phyloP scores from a whole-genome alignment of 2,329 filamentous ascomycete genomes.

The Zymoseptoria pseudotritici region DNA sequence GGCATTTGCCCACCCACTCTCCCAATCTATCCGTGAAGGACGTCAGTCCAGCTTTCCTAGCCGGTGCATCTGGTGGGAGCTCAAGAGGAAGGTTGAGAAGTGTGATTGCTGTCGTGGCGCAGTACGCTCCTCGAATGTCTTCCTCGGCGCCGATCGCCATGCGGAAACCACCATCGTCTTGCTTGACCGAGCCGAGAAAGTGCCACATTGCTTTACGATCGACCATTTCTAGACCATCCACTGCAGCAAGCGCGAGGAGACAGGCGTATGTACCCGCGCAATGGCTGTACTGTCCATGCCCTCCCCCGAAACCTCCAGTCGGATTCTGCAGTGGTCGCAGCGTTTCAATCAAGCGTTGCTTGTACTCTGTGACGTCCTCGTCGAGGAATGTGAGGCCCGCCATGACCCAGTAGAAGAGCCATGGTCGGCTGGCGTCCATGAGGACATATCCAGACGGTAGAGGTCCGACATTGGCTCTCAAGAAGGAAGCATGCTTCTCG shows the following conservation, averaged over 20 bases:
- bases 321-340: constrained; percentile 74
- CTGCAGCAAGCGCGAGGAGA: constrained; percentile 68
- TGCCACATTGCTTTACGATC: constrained; percentile 83
- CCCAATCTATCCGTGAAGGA: constrained; percentile 66
- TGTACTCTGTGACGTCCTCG: constrained; percentile 60
- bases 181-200: constrained; percentile 82
- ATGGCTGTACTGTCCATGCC: constrained; percentile 85
- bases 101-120: constrained; percentile 75
- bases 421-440: constrained; percentile 82
- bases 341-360: constrained; percentile 59
- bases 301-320: constrained; percentile 82
- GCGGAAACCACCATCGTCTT: constrained; percentile 80
- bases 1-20: constrained; percentile 77
- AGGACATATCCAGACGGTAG: constrained; percentile 64
- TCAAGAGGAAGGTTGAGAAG: constrained; percentile 76
- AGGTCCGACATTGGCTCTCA: constrained; percentile 47
- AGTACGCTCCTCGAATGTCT: constrained; percentile 91
- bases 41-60: constrained; percentile 53
- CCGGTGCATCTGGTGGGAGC: constrained; percentile 65
- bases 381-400: constrained; percentile 68
- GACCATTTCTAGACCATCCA: constrained; percentile 68
- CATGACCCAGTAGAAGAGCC: constrained; percentile 91
- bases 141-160: constrained; percentile 82
- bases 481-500: constrained; percentile 52
- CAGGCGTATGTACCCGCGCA: constrained; percentile 83